Base-by-base conservation (phyloP, 148 eudicot species). In the Rhododendron ferrugineum region DNA sequence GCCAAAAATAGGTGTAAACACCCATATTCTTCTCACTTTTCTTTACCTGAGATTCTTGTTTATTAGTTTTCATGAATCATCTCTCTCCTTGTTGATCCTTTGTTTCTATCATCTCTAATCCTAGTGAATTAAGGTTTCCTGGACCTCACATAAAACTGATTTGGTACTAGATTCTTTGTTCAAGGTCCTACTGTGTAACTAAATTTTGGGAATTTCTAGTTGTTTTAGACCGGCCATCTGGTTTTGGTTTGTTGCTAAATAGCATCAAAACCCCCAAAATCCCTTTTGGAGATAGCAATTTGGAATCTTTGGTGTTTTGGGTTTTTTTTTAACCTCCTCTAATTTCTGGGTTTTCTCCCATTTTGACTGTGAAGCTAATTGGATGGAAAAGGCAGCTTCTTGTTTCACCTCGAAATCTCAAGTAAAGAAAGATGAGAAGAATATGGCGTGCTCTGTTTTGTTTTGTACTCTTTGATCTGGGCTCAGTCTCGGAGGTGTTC, bases 331-430 rank as follows among this genome's bases (percentile, higher is more conserved):
- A 62, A 60, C 85, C 91, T 87, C 83, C 60, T 73, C 9, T 30
- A 28, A 68, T 72, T 50, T 79, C 40, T 86, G 84, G 87, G 86
- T 78, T 58, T 84, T 75, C 56, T 82, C 44, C 56, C 72, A n/a
- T n/a, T n/a, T n/a, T n/a, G n/a, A n/a, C n/a, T n/a, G n/a, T 82
- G 44, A 74, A 80, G 85, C 40, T 86, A 46, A 83, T 81, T 88
- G 85, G 84, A 85, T 82, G 89, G 91, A 87, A 89, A 89, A 88
- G 87, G 72, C 52, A 85, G 85, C 84, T 86, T 86, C 84, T 87
- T 86, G 80, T 85, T 77, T 46, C 79, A 23, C 23, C 81, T 82
- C 40, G 0, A 44, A 44, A 44, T 44, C 46, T 44, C 46, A 44
- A 7, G 46, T 44, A 44, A 44, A 44, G 46, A 44, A 44, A 44